Evolutionary conservation across 495 filamentous ascomycete species (phyloP).

Genomic region (Viridothelium virens): DNA sequence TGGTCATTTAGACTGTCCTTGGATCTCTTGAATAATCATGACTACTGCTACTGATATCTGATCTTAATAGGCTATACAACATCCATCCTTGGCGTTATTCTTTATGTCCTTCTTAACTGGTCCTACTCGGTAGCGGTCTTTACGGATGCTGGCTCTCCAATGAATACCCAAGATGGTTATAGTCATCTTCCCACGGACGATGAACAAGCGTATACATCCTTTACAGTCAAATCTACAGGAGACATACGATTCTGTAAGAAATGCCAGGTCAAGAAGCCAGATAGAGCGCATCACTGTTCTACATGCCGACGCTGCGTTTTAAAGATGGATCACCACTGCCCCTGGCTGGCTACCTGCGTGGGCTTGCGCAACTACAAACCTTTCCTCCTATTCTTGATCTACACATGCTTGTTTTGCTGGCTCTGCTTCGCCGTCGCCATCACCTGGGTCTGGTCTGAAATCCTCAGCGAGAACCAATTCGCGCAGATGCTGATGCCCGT

Average conservation of each 20-base stretch:
- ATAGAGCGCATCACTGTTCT: slow-evolving; percentile 93
- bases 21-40: neutral
- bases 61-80: slow-evolving; percentile 4
- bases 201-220: slow-evolving; percentile 52
- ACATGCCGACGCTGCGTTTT: slow-evolving; percentile 86
- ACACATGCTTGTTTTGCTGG: slow-evolving; percentile 80
- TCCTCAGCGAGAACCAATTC: slow-evolving; percentile 56
- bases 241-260: slow-evolving; percentile 91
- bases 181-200: slow-evolving; percentile 50
- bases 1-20: slow-evolving; percentile 6
- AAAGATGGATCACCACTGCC: slow-evolving; percentile 99
- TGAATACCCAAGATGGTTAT: slow-evolving; percentile 50
- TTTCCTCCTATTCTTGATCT: slow-evolving; percentile 88
- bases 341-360: slow-evolving; percentile 94
- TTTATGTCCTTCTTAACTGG: slow-evolving; percentile 77
- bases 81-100: slow-evolving; percentile 53
- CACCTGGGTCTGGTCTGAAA: slow-evolving; percentile 72
- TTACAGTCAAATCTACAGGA: slow-evolving; percentile 86
- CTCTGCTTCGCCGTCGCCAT: slow-evolving; percentile 64
- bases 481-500: slow-evolving; percentile 59
- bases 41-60: neutral
- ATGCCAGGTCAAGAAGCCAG: slow-evolving; percentile 85
- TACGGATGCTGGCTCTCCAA: slow-evolving; percentile 70
- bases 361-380: slow-evolving; percentile 92
- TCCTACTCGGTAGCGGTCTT: slow-evolving; percentile 89